Evolutionary conservation across 83 land plant genomes (phyloP).

Genomic region (Isoetes engelmannii): DNA sequence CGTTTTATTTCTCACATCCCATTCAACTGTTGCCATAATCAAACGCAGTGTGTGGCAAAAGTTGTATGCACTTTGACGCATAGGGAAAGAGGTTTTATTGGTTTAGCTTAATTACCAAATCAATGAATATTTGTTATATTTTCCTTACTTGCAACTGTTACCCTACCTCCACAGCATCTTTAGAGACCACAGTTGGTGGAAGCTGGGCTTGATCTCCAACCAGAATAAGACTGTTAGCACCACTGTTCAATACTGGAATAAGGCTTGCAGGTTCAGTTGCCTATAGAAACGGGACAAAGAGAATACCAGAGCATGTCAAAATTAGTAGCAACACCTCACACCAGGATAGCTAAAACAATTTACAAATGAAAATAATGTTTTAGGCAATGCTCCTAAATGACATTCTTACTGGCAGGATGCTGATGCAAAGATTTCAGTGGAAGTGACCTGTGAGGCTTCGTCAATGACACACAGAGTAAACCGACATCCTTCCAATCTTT

Average conservation of each 20-base stretch:
- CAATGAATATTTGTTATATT: background rate
- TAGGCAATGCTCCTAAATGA: background rate
- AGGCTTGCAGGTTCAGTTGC: constrained; percentile 39
- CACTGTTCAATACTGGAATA: constrained; percentile 36
- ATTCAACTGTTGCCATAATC: no score
- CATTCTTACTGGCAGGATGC: background rate
- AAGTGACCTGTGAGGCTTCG: constrained; percentile 38
- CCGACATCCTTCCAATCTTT: constrained; percentile 17
- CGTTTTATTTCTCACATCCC: no score
- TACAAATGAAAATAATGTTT: background rate
- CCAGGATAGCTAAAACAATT: background rate
- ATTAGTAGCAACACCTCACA: background rate
- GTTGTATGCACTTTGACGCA: no score
- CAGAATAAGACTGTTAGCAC: constrained; percentile 34
- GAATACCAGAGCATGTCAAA: background rate
- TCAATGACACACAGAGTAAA: constrained; percentile 37
- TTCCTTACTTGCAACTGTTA: background rate
- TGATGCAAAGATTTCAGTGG: background rate
- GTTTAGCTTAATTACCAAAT: background rate
- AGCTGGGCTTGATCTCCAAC: constrained; percentile 45
- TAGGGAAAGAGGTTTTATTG: no score
- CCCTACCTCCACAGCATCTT: constrained; percentile 26
- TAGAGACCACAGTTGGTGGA: constrained; percentile 40
- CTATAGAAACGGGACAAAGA: constrained; percentile 1
- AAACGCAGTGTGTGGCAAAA: no score